Conservation (phyloP, 2,329 filamentous ascomycete species). For the Penicillium polonicum region DNA sequence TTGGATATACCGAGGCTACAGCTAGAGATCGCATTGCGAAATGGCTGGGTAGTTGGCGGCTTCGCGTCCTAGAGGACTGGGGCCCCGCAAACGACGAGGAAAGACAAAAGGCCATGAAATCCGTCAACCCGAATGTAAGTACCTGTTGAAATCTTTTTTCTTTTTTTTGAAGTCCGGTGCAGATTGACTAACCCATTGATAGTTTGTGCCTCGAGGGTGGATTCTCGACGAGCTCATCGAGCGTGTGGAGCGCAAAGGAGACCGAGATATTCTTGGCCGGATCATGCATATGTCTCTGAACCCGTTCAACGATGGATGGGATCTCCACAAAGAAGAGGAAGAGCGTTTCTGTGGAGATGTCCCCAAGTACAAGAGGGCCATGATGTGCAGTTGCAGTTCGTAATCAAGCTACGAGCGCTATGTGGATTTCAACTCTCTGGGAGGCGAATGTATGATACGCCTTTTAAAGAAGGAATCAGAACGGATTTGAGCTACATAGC, state of each 20-base stretch:
- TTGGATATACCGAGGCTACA: slow-evolving; percentile 60
- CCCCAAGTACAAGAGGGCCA: slow-evolving; percentile 70
- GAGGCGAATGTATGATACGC: background rate
- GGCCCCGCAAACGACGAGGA: slow-evolving; percentile 59
- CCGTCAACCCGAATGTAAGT: slow-evolving; percentile 74
- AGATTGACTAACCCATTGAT: slow-evolving; percentile 2
- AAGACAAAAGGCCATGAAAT: slow-evolving; percentile 72
- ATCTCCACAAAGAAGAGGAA: slow-evolving; percentile 69
- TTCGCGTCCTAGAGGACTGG: slow-evolving; percentile 75
- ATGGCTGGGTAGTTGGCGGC: slow-evolving; percentile 81
- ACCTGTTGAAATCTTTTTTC: background rate
- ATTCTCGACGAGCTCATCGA: slow-evolving; percentile 90
- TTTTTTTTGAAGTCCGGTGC: background rate
- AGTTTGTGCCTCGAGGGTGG: slow-evolving; percentile 87
- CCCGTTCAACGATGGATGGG: slow-evolving; percentile 73
- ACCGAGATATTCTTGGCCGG: slow-evolving; percentile 72
- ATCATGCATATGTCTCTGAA: slow-evolving; percentile 80
- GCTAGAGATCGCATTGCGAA: slow-evolving; percentile 66
- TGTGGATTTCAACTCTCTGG: background rate
- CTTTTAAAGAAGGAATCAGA: background rate
- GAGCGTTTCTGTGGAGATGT: slow-evolving; percentile 82
- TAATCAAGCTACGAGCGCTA: slow-evolving; percentile 38
- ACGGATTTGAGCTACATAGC: background rate
- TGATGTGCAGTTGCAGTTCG: slow-evolving; percentile 96
- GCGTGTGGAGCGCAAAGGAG: slow-evolving; percentile 78